phyloP scores from a whole-genome alignment of 306 rosid species.

The Rosa chinensis region DNA sequence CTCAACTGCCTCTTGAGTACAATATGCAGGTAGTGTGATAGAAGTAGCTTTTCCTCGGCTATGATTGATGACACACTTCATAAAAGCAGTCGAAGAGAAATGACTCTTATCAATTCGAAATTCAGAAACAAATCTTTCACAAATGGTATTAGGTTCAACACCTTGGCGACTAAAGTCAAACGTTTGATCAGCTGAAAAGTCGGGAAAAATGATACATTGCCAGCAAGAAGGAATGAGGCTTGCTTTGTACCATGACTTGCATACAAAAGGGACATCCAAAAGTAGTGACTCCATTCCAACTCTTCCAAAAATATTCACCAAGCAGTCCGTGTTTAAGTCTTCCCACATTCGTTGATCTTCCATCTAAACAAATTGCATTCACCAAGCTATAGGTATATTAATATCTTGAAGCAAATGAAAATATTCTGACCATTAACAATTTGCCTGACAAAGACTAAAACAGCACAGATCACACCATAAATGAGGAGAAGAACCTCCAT shows the following conservation, averaged over 20 bases:
- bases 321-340: not conserved
- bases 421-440: not conserved
- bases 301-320: not conserved
- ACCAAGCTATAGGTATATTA: not conserved
- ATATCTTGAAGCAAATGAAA: not conserved
- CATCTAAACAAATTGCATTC: not conserved
- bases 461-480: not conserved
- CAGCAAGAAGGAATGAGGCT: not conserved
- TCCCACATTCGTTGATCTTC: not conserved
- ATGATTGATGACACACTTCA: not conserved
- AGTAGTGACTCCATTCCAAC: not conserved
- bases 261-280: not conserved
- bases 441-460: not conserved
- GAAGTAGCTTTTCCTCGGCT: not conserved
- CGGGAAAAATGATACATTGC: not conserved
- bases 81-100: not conserved
- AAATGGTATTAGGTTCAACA: not conserved
- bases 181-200: not conserved
- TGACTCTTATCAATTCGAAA: not conserved
- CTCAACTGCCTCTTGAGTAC: not conserved
- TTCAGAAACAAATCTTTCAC: not conserved
- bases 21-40: not conserved
- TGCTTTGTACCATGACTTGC: constrained; percentile 11
- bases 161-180: not conserved
- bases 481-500: not conserved